Conservation (phyloP, 495 filamentous ascomycete species). For the Talaromyces wortmannii region DNA sequence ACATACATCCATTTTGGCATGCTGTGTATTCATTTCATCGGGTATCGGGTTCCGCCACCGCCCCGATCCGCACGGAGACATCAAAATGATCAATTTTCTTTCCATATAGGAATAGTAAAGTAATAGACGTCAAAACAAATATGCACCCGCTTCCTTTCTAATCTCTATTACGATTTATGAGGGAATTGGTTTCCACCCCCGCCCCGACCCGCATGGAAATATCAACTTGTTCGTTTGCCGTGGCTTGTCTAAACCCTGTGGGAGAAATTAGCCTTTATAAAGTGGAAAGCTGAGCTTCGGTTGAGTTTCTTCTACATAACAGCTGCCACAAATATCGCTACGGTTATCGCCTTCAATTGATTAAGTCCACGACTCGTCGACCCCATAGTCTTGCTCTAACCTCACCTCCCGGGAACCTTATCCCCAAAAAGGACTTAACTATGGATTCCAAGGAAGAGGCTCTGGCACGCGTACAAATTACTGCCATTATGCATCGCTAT, state of each 20-base stretch:
- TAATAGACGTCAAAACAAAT: neutral
- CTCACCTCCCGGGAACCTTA: neutral
- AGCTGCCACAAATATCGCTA: neutral
- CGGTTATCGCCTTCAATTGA: neutral
- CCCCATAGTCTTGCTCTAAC: neutral
- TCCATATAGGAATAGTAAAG: neutral
- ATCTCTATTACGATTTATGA: neutral
- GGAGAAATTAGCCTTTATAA: neutral
- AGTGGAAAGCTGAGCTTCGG: neutral
- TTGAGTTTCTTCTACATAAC: neutral
- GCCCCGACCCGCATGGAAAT: neutral
- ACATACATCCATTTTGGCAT: slow-evolving; percentile 14
- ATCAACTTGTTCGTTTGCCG: no score
- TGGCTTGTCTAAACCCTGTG: neutral
- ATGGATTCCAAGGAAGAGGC: neutral
- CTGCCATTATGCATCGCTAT: neutral
- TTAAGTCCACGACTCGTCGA: neutral
- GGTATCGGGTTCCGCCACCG: neutral
- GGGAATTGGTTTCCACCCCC: neutral
- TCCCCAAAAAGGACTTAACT: neutral
- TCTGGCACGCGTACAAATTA: neutral
- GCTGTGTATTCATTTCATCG: neutral
- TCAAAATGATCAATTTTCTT: neutral
- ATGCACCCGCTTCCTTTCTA: neutral
- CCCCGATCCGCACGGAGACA: neutral